phyloP scores from a whole-genome alignment of 202 grass and related monocot genomes.

The Saccharum hybrid region DNA sequence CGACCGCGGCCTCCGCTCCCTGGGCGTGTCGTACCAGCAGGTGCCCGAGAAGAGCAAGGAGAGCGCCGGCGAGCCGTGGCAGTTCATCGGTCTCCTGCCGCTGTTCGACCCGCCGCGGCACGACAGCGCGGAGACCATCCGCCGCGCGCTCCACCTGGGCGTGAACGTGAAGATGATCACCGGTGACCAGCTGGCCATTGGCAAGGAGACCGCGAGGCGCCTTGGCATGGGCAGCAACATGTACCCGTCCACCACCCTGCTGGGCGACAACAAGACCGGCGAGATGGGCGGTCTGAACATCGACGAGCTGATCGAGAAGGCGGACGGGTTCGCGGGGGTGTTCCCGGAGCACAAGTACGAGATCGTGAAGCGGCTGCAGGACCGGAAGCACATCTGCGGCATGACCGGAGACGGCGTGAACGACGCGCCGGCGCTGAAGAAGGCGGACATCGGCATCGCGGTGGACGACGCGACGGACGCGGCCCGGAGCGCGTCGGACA shows the following conservation, averaged over 20 bases:
- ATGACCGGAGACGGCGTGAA: slow-evolving; percentile 98
- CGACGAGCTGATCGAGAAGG: slow-evolving; percentile 91
- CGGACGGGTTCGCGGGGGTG: slow-evolving; percentile 89
- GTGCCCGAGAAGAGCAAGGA: slow-evolving; percentile 73
- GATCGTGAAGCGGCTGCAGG: slow-evolving; percentile 90
- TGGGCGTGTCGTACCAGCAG: slow-evolving; percentile 71
- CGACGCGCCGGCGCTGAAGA: slow-evolving; percentile 91
- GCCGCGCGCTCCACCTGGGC: slow-evolving; percentile 65
- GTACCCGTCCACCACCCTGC: slow-evolving; percentile 75
- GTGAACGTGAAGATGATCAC: slow-evolving; percentile 97
- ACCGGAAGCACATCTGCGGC: slow-evolving; percentile 91
- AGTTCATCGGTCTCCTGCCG: slow-evolving; percentile 76
- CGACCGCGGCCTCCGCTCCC: slow-evolving; percentile 64
- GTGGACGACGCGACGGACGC: slow-evolving; percentile 89
- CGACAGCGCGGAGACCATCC: slow-evolving; percentile 76
- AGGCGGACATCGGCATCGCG: slow-evolving; percentile 93
- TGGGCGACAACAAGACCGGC: slow-evolving; percentile 54
- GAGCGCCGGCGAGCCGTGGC: slow-evolving; percentile 64
- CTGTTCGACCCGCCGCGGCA: slow-evolving; percentile 76
- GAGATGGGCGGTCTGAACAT: slow-evolving; percentile 59
- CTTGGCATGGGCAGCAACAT: slow-evolving; percentile 94
- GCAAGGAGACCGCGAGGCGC: slow-evolving; percentile 78
- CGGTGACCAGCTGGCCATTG: slow-evolving; percentile 90
- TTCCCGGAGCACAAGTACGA: slow-evolving; percentile 99
- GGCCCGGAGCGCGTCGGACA: slow-evolving; percentile 83